Conservation (phyloP, 495 filamentous ascomycete genomes). For the Hyaloscypha hepaticicola region DNA sequence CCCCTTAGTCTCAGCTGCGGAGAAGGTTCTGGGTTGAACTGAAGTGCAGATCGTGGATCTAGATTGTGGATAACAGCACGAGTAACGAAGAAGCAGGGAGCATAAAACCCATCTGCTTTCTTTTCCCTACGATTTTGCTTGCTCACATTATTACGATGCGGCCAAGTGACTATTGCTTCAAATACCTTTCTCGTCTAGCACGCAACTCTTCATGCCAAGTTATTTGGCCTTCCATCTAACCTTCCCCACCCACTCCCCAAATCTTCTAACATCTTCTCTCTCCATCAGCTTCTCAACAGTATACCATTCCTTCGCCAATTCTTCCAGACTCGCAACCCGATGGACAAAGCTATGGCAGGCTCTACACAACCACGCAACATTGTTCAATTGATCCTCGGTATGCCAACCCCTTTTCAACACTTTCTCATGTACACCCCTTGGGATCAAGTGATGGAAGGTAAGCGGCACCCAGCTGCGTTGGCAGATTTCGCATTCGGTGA, state of each 20-base stretch:
- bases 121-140: neutral
- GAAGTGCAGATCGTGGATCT: neutral
- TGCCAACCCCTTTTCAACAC: constrained; percentile 81
- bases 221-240: constrained; percentile 63
- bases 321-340: constrained; percentile 72
- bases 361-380: constrained; percentile 85
- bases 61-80: neutral
- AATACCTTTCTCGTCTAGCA: neutral
- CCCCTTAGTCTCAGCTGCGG: constrained; percentile 61
- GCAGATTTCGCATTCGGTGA: constrained; percentile 74
- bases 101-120: neutral
- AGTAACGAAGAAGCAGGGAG: neutral
- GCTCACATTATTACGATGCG: neutral
- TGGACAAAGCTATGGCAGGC: constrained; percentile 89
- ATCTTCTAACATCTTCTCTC: constrained; percentile 70
- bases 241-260: constrained; percentile 64
- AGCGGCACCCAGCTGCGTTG: constrained; percentile 73
- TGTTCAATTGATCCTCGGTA: constrained; percentile 68
- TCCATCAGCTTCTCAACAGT: constrained; percentile 67
- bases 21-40: constrained; percentile 64
- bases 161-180: neutral
- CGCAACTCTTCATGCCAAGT: constrained; percentile 13
- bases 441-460: constrained; percentile 85
- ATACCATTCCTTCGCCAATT: constrained; percentile 70
- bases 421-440: constrained; percentile 72